Conservation (phyloP, 2,329 filamentous ascomycete species). For the Pseudogymnoascus destructans region DNA sequence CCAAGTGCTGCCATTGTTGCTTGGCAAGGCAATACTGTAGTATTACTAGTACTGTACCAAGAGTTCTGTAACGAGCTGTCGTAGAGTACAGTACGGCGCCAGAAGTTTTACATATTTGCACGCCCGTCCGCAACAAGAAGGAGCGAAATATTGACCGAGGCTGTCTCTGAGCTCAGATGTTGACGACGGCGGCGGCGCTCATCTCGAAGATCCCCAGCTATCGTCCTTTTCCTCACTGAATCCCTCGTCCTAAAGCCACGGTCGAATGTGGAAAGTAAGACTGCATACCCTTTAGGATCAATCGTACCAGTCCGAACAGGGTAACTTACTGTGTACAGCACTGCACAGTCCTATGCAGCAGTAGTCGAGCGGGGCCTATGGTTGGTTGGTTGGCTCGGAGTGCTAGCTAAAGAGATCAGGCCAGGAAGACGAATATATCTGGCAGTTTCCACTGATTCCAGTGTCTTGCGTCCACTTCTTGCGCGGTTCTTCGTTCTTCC, state of each 20-base stretch:
- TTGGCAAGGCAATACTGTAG: constrained; percentile 3
- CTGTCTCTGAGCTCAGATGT: not conserved
- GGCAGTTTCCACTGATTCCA: not conserved
- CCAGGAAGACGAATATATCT: not conserved
- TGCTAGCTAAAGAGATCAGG: not conserved
- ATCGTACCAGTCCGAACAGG: constrained; percentile 4
- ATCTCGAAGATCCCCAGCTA: not conserved
- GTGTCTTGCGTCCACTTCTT: not conserved
- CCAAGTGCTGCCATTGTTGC: not conserved
- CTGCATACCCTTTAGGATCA: not conserved
- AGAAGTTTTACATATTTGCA: no score
- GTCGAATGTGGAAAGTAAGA: constrained; percentile 2
- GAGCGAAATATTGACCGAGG: not conserved
- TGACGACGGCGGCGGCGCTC: not conserved
- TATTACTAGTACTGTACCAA: not conserved
- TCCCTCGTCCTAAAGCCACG: not conserved
- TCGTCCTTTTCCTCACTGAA: not conserved
- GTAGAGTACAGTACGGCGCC: no score
- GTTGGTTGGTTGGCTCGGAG: not conserved
- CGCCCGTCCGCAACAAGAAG: not conserved
- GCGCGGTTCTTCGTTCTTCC: not conserved
- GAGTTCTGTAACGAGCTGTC: no score
- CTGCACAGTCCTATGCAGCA: not conserved
- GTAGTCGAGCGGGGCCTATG: not conserved
- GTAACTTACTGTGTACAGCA: not conserved